Percentiles rank a stretch among this genome's conserved stretches.
Conservation (phyloP, 2,329 filamentous ascomycete species). For the Colletotrichum sidae region DNA sequence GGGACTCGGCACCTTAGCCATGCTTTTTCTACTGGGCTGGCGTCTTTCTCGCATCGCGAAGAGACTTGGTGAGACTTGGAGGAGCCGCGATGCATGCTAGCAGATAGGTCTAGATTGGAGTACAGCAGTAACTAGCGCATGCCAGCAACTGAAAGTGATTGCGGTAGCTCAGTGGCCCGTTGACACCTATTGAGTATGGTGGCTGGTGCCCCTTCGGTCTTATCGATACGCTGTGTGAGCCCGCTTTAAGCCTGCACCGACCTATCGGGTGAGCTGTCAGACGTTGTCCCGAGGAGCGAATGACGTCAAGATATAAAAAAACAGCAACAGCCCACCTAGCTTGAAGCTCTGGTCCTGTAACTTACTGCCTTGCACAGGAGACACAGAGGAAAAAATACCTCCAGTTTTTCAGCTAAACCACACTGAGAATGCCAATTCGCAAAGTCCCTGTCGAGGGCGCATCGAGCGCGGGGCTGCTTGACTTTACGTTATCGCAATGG, state of each 20-base stretch:
- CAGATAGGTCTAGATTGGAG: no score
- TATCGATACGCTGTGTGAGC: background rate
- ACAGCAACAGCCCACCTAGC: constrained; percentile 9
- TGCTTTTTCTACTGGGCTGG: background rate
- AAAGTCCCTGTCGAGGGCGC: constrained; percentile 11
- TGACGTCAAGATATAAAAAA: constrained; percentile 31
- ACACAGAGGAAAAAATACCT: no score
- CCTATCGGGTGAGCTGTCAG: background rate
- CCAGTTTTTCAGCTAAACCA: no score
- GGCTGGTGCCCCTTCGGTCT: background rate
- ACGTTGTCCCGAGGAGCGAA: background rate
- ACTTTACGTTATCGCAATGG: constrained; percentile 8
- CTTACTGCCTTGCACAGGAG: constrained; percentile 2
- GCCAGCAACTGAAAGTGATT: background rate
- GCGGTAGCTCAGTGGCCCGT: background rate
- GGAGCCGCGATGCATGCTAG: background rate
- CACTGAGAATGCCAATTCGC: constrained; percentile 9
- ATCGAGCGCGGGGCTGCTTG: constrained; percentile 20
- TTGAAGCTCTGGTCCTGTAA: constrained; percentile 13
- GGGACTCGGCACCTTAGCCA: constrained; percentile 27
- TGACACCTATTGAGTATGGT: background rate
- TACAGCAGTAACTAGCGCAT: no score
- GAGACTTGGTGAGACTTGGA: background rate
- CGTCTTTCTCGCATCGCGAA: background rate
- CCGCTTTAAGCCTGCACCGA: background rate